Conservation (phyloP, 257 asterid species). For the Mentha longifolia region DNA sequence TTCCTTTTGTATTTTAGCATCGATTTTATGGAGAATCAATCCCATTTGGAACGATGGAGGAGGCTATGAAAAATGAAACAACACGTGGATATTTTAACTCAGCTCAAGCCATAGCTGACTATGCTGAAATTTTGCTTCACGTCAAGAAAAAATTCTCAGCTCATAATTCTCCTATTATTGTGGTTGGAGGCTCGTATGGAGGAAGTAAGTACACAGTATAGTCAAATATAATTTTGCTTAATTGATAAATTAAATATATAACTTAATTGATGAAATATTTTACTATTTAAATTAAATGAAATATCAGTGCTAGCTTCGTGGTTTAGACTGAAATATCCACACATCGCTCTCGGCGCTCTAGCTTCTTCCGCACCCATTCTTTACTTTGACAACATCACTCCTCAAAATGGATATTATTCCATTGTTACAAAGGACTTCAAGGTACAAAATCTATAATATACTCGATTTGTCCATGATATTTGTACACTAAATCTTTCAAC, state of each 20-base stretch:
- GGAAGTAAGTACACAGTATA: slow-evolving; percentile 79
- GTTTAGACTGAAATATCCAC: slow-evolving; percentile 88
- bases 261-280: neutral
- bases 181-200: slow-evolving; percentile 80
- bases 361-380: slow-evolving; percentile 90
- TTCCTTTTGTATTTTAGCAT: slow-evolving; percentile 60
- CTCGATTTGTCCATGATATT: too few species aligned
- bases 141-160: slow-evolving; percentile 54
- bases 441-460: slow-evolving; percentile 26
- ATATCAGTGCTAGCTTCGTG: slow-evolving; percentile 76
- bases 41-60: slow-evolving; percentile 58
- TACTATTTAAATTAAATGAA: too few species aligned
- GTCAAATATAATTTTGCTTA: too few species aligned
- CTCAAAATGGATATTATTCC: slow-evolving; percentile 60
- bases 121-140: slow-evolving; percentile 62
- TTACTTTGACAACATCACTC: slow-evolving; percentile 64
- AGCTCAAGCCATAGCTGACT: slow-evolving; percentile 86
- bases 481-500: too few species aligned
- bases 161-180: slow-evolving; percentile 63
- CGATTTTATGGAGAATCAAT: slow-evolving; percentile 68
- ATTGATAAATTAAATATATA: too few species aligned
- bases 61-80: slow-evolving; percentile 46
- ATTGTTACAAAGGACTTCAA: slow-evolving; percentile 58
- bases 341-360: slow-evolving; percentile 72
- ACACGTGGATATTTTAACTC: slow-evolving; percentile 74